Percentiles rank a stretch among this genome's conserved stretches.
These are phyloP conservation scores for Alternaria brassicicola DNA, from an alignment of 2,329 filamentous ascomycete species.

Conservation along the genomic window DNA sequence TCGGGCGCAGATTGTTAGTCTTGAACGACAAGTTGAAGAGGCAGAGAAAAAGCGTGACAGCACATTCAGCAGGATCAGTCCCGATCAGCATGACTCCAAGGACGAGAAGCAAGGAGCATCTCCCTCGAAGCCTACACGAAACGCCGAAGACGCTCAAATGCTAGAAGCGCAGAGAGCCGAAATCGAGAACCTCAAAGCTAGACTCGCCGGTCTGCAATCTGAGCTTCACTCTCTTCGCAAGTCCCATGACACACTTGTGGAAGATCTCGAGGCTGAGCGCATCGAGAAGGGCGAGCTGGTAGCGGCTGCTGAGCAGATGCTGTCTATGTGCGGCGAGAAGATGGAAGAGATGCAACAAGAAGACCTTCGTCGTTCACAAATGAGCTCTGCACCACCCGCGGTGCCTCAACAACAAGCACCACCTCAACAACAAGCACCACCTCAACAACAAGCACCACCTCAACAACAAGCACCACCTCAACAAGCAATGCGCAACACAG, in stretches of 20 bases:
- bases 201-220: slow-evolving; percentile 75
- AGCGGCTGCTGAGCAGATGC: slow-evolving; percentile 81
- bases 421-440: slow-evolving; percentile 24
- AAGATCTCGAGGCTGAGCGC: slow-evolving; percentile 73
- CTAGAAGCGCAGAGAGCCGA: slow-evolving; percentile 70
- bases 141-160: slow-evolving; percentile 53
- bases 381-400: slow-evolving; percentile 23
- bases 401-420: slow-evolving; percentile 21
- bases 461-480: slow-evolving; percentile 22
- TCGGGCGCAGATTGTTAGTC: slow-evolving; percentile 71
- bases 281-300: slow-evolving; percentile 86
- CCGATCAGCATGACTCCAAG: slow-evolving; percentile 20
- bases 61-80: slow-evolving; percentile 64
- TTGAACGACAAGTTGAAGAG: slow-evolving; percentile 76
- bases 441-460: slow-evolving; percentile 28
- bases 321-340: slow-evolving; percentile 64
- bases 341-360: slow-evolving; percentile 48
- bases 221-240: slow-evolving; percentile 72
- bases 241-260: slow-evolving; percentile 70
- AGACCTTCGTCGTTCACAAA: slow-evolving; percentile 61
- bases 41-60: slow-evolving; percentile 69
- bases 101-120: slow-evolving; percentile 12
- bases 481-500: slow-evolving; percentile 39
- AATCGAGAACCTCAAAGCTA: slow-evolving; percentile 72
- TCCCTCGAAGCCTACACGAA: slow-evolving; percentile 13